phyloP scores from a whole-genome alignment of 2,329 filamentous ascomycete species.

The Neonectria neomacrospora region DNA sequence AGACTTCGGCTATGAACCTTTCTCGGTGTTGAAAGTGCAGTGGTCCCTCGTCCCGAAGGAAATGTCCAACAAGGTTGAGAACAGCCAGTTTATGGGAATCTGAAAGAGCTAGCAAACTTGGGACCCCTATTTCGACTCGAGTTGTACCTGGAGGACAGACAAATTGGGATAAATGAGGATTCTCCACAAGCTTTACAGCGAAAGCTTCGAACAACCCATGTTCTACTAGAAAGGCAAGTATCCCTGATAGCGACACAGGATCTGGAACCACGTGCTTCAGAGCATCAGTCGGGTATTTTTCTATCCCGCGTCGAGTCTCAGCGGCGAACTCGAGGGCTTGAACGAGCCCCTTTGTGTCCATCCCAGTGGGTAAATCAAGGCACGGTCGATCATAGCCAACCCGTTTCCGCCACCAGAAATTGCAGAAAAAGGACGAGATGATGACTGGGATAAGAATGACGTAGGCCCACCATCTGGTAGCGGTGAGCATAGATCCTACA shows the following conservation, averaged over 20 bases:
- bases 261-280: constrained; percentile 21
- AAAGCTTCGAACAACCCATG: constrained; percentile 37
- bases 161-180: background rate
- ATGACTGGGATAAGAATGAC: constrained; percentile 63
- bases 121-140: constrained; percentile 2
- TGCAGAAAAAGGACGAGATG: constrained; percentile 56
- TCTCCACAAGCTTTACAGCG: constrained; percentile 20
- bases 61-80: constrained; percentile 10
- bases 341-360: constrained; percentile 14
- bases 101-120: background rate
- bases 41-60: constrained; percentile 21
- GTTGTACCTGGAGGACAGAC: background rate
- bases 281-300: constrained; percentile 7
- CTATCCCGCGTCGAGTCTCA: constrained; percentile 19
- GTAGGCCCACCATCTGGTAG: constrained; percentile 64
- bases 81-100: constrained; percentile 25
- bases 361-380: background rate
- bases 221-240: constrained; percentile 26
- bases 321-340: constrained; percentile 27
- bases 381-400: constrained; percentile 55
- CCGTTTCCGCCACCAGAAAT: constrained; percentile 59
- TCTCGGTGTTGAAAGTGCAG: constrained; percentile 30
- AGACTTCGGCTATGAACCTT: constrained; percentile 32
- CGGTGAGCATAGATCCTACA: constrained; percentile 61
- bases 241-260: background rate